These are phyloP conservation scores for Globisporangium takayamanum DNA, from an alignment of 352 stramenopile genomes.

Conservation along the genomic window DNA sequence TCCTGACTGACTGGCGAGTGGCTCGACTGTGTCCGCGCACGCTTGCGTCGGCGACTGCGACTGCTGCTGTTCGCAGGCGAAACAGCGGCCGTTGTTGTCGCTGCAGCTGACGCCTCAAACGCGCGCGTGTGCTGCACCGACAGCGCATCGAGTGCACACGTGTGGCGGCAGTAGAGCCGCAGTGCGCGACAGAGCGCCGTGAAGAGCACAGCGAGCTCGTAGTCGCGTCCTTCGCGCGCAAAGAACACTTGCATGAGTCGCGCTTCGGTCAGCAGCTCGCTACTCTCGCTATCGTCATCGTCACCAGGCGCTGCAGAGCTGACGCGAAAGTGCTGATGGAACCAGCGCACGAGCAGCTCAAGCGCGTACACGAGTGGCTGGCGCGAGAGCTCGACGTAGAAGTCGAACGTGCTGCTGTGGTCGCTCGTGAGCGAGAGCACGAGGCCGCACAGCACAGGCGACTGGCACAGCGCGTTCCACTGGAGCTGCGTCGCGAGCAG, in stretches of 20 bases:
- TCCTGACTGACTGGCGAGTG: constrained; percentile 3
- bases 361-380: constrained; percentile 44
- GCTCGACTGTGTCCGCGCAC: neutral
- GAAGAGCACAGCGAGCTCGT: constrained; percentile 60
- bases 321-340: constrained; percentile 38
- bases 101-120: constrained; percentile 23
- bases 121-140: constrained; percentile 36
- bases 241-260: constrained; percentile 52
- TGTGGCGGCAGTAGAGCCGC: constrained; percentile 43
- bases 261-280: constrained; percentile 34
- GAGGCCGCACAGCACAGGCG: constrained; percentile 39
- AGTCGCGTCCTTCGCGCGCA: constrained; percentile 26
- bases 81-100: neutral
- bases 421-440: constrained; percentile 52
- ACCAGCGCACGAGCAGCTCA: constrained; percentile 68
- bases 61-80: neutral
- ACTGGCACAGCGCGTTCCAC: constrained; percentile 36
- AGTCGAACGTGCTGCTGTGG: constrained; percentile 27
- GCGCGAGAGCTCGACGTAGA: constrained; percentile 27
- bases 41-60: constrained; percentile 7
- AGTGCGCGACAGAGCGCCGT: constrained; percentile 50
- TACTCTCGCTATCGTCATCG: constrained; percentile 4
- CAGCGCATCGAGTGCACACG: constrained; percentile 44
- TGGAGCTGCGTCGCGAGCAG: constrained; percentile 42
- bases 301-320: neutral